phyloP scores from a whole-genome alignment of 2,329 filamentous ascomycete species.

The Diplodia corticola region DNA sequence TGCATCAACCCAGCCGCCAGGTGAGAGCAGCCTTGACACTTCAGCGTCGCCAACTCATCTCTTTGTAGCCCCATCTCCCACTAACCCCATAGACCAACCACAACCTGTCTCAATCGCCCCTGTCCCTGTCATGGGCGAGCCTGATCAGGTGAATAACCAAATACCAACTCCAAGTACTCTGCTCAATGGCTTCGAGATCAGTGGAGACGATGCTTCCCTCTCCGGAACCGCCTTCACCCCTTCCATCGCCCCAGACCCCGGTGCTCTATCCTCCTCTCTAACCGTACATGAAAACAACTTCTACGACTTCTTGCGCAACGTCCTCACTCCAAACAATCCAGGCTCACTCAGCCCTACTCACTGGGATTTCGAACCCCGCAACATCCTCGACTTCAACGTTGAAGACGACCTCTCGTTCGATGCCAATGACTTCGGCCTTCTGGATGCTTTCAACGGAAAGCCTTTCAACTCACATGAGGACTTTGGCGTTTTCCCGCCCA shows the following conservation, averaged over 20 bases:
- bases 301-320: conserved; percentile 20
- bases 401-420: conserved; percentile 49
- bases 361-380: conserved; percentile 38
- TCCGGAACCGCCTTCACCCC: background rate
- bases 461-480: conserved; percentile 37
- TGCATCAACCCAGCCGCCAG: conserved; percentile 32
- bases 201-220: conserved; percentile 16
- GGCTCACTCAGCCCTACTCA: conserved; percentile 3
- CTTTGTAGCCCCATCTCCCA: background rate
- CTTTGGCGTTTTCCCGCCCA: background rate
- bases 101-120: background rate
- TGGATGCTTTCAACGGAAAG: conserved; percentile 49
- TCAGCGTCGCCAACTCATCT: background rate
- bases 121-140: background rate
- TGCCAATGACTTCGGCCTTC: conserved; percentile 47
- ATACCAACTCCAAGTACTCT: conserved; percentile 19
- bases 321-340: conserved; percentile 15
- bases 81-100: background rate
- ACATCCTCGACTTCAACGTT: conserved; percentile 48
- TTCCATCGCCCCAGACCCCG: conserved; percentile 2
- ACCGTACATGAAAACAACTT: conserved; percentile 18
- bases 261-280: background rate
- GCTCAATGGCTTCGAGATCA: conserved; percentile 20
- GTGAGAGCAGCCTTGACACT: background rate
- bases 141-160: conserved; percentile 18